Conservation (phyloP, 208 protist genomes). For the Leptomonas seymouri region DNA sequence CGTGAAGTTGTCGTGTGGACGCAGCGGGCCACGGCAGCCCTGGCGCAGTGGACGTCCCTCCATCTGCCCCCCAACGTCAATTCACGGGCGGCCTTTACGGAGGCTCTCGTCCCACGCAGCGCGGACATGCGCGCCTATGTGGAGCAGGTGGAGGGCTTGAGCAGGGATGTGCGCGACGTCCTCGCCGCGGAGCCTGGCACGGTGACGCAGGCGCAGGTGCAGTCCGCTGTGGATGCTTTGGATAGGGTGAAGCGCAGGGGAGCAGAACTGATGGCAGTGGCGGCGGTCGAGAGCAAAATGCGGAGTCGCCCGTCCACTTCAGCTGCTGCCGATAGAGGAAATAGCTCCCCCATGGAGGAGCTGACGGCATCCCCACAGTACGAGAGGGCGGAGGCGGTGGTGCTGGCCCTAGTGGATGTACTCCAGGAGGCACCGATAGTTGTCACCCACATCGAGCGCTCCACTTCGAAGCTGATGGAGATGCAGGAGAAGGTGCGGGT, state of each 20-base stretch:
- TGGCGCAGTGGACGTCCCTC: conserved; percentile 16
- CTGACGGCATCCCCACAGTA: conserved; percentile 12
- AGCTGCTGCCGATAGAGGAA: neutral
- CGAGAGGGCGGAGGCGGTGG: conserved; percentile 7
- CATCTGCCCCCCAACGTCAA: conserved; percentile 1
- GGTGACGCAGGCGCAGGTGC: conserved; percentile 19
- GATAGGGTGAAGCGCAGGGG: conserved; percentile 16
- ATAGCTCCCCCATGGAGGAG: neutral
- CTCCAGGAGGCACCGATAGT: conserved; percentile 32
- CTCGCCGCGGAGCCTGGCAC: conserved; percentile 11
- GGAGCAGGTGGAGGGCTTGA: conserved; percentile 17
- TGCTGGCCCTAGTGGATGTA: conserved; percentile 23
- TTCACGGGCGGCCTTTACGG: conserved; percentile 8
- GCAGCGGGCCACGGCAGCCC: conserved; percentile 14
- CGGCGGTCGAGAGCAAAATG: neutral
- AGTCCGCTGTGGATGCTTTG: conserved; percentile 16
- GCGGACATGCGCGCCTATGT: conserved; percentile 18
- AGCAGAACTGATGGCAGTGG: conserved; percentile 7
- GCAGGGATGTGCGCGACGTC: conserved; percentile 31
- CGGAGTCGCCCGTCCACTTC: neutral
- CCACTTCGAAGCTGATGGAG: conserved; percentile 11
- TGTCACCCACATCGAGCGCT: conserved; percentile 12
- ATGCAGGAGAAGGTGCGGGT: conserved; percentile 12
- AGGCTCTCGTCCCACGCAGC: conserved; percentile 17
- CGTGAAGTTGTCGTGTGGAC: conserved; percentile 14